phyloP scores from a whole-genome alignment of 176 grass and related monocot genomes.

The Oryza meridionalis region DNA sequence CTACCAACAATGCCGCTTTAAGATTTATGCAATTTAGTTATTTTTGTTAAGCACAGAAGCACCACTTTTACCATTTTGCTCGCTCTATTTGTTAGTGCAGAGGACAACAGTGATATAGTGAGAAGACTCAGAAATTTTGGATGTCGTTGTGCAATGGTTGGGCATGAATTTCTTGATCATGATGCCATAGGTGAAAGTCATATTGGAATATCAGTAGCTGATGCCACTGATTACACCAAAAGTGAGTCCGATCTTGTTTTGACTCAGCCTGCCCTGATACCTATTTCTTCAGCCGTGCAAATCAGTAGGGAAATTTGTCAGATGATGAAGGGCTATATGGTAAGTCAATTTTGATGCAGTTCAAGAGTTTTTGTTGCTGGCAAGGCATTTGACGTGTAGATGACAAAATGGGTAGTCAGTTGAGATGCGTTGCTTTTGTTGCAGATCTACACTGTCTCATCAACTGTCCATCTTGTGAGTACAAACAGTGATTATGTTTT shows the following conservation, averaged over 20 bases:
- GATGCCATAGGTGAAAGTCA: slow-evolving; percentile 56
- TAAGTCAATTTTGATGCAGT: slow-evolving; percentile 35
- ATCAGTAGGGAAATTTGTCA: slow-evolving; percentile 53
- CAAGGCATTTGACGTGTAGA: neutral
- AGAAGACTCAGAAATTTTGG: slow-evolving; percentile 31
- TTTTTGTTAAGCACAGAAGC: neutral
- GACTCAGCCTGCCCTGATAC: slow-evolving; percentile 38
- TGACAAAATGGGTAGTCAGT: slow-evolving; percentile 33
- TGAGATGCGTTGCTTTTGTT: slow-evolving; percentile 24
- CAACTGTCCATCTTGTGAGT: slow-evolving; percentile 58
- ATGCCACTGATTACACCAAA: slow-evolving; percentile 58
- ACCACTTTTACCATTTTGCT: slow-evolving; percentile 20
- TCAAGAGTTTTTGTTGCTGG: slow-evolving; percentile 10
- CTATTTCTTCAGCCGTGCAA: slow-evolving; percentile 45
- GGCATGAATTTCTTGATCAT: slow-evolving; percentile 52
- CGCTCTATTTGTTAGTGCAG: slow-evolving; percentile 45
- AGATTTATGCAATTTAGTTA: neutral
- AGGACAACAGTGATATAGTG: slow-evolving; percentile 48
- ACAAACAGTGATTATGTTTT: slow-evolving; percentile 6
- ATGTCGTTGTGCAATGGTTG: slow-evolving; percentile 50
- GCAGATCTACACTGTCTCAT: slow-evolving; percentile 55
- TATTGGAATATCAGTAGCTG: slow-evolving; percentile 51
- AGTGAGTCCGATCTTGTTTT: slow-evolving; percentile 62
- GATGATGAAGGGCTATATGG: slow-evolving; percentile 36
- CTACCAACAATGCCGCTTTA: neutral